phyloP scores from a whole-genome alignment of 2,329 filamentous ascomycete species.

The Botrytis hyacinthi region DNA sequence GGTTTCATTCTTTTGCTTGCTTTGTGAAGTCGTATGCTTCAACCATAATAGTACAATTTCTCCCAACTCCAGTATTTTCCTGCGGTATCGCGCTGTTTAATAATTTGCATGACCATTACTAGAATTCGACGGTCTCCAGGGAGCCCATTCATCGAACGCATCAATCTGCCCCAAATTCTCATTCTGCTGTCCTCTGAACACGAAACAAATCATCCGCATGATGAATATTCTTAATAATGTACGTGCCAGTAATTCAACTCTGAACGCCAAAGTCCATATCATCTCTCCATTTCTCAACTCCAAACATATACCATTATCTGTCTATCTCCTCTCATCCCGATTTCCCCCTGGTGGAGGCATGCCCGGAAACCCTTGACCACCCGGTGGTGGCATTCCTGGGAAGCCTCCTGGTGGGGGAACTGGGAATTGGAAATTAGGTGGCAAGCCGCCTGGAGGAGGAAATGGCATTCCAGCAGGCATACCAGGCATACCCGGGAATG shows the following conservation, averaged over 20 bases:
- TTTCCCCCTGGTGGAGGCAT: slow-evolving; percentile 16
- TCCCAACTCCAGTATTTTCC: slow-evolving; percentile 12
- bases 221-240: background rate
- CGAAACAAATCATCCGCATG: background rate
- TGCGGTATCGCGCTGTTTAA: background rate
- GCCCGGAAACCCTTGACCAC: slow-evolving; percentile 4
- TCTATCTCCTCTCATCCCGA: slow-evolving; percentile 14
- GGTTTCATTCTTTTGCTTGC: background rate
- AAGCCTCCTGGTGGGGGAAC: slow-evolving; percentile 35
- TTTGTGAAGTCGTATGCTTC: background rate
- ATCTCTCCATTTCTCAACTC: slow-evolving; percentile 8
- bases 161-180: background rate
- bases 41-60: background rate
- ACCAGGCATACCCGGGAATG: slow-evolving; percentile 41
- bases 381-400: slow-evolving; percentile 23
- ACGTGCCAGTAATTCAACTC: slow-evolving; percentile 9
- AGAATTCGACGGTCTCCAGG: background rate
- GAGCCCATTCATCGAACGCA: background rate
- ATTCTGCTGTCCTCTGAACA: background rate
- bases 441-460: slow-evolving; percentile 47
- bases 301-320: slow-evolving; percentile 14
- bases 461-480: slow-evolving; percentile 45
- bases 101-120: background rate
- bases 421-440: slow-evolving; percentile 53
- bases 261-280: slow-evolving; percentile 9